These are phyloP conservation scores for Parietichytrium sp. DNA, from an alignment of 108 stramenopile species.

Conservation along the genomic window DNA sequence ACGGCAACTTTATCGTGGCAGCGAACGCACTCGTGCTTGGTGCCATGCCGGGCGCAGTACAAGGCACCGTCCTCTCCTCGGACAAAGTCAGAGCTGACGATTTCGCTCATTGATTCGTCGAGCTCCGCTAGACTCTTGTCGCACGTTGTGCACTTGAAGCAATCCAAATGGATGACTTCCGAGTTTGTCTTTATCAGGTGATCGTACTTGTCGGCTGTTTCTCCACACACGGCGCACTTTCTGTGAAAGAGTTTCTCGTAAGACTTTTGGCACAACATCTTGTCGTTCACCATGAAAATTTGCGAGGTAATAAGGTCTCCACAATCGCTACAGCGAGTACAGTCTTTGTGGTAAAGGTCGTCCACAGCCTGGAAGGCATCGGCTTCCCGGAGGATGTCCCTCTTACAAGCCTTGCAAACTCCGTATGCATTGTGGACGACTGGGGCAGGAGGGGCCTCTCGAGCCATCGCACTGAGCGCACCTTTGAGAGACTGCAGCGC, in stretches of 20 bases:
- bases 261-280: background rate
- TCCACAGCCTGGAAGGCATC: background rate
- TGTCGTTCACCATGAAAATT: background rate
- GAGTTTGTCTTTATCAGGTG: background rate
- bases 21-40: too few species aligned
- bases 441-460: too few species aligned
- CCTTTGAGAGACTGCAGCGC: too few species aligned
- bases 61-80: too few species aligned
- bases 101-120: too few species aligned
- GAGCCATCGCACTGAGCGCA: too few species aligned
- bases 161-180: background rate
- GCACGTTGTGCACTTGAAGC: slow-evolving; percentile 22
- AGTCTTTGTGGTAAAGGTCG: slow-evolving; percentile 5
- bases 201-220: background rate
- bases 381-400: background rate
- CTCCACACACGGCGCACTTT: background rate
- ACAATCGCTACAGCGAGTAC: slow-evolving; percentile 12
- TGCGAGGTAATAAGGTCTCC: background rate
- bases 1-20: too few species aligned
- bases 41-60: too few species aligned
- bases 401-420: background rate
- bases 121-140: background rate
- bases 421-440: too few species aligned
- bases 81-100: slow-evolving; percentile 35
- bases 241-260: background rate